Base-by-base conservation (phyloP, 2,329 filamentous ascomycete genomes). In the Penicillium oxalicum region DNA sequence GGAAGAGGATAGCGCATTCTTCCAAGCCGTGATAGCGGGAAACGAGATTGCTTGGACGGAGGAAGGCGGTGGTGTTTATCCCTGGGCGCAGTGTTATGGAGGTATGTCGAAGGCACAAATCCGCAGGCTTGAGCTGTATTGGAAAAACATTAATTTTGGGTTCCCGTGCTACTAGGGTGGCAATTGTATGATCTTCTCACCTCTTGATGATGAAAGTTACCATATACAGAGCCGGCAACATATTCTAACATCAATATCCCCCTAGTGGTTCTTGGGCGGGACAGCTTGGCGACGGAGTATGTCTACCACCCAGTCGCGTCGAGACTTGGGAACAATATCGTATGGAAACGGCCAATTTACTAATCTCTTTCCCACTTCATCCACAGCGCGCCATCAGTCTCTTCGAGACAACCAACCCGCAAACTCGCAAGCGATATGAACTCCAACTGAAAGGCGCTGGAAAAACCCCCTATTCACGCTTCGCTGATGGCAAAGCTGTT, bases 51-150 rank as follows among this genome's bases (percentile, higher is more conserved):
- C 87, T 48, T 91, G 90, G 43, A 80, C 89, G 55, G 80, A 86
- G 50, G 78, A 82, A 25, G 73, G 82, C 49, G 86, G 87, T 18
- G 86, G 87, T n/a, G 83, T 93, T 38, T 98, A 98, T 66, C 91
- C 93, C 0, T 98, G 93, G 93, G 91, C 93, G 29, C 93, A 98
- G 71, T 97, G 93, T 72, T 98, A 98, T 67, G 93, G 93, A 49
- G 91, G 91, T 48, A 18, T 18, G 18, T 18, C 18, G 18, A 18
- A 18, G 2, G 2, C 18, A 18, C 18, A 1, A 18, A 18, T 18
- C 18, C 18, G 18, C 18, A 18, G 18, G 18, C 18, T 18, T 18
- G 18, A 18, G 18, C 18, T 18, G 18, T 18, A 18, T 18, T 18
- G 18, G 18, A 18, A 2, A 18, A 18, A 18, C 18, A 18, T 2